Base-by-base conservation (phyloP, 371 early-diverging fungal species). In the Mucor ambiguus region DNA sequence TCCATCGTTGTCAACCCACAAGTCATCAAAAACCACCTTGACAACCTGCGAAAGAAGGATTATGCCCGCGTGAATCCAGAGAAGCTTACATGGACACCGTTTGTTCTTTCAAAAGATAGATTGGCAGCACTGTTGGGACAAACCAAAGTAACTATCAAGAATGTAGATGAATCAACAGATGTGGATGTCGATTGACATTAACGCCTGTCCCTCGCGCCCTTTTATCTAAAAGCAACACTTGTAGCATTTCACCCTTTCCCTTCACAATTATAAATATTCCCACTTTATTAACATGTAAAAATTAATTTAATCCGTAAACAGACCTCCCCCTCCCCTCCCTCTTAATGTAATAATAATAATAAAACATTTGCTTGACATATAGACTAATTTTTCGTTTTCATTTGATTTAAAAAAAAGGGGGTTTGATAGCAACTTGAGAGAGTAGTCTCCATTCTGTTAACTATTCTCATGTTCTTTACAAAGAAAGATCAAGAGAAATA, bases 21-120 rank as follows among this genome's bases (percentile, higher is more conserved):
- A 0, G 63, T 67, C 26, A 75, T 90, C 32, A 67, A 81, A 52
- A 63, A 62, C 2, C 81, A 86, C 60, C 62, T 83, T 5, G 59
- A 66, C 10, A 78, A 80, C 58, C 61, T 87, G 10, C 65, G 77
- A 7, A 69, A 75, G 35, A 86, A 82, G 35, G 72, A 78, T 1
- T 79, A 85, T 58, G 80, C 84, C 8, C 60, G 68, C 44, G 76
- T 87, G 29, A 78, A 83, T 32, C 80, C 88, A 3, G 69, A 78
- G 5, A 87, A 87, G 35, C 62, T 89, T 16, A 84, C 84, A 30
- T 89, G 90, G 90, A 85, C 87, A 9, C 90, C 90, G 0, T 89
- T 87, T 72, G 76, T 86, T 18, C 74, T 89, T 22, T 78, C 79
- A 3, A 54, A 76, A 62, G 79, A 78, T 48, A 69, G 82, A 7